A percentile compares a stretch with the other conserved stretches of the same genome.
phyloP scores from a whole-genome alignment of 176 grass and related monocot genomes.

The Poa pratensis region DNA sequence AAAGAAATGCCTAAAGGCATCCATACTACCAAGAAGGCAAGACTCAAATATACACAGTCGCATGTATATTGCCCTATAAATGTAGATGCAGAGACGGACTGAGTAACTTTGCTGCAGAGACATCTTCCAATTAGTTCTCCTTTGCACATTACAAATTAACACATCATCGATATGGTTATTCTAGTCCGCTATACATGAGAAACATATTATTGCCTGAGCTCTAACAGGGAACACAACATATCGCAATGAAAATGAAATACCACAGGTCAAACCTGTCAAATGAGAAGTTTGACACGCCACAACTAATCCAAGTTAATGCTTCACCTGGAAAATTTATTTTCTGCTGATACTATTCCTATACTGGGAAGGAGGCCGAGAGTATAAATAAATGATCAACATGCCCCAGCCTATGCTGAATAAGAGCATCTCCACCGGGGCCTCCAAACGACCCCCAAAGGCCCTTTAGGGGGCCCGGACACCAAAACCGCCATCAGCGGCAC shows the following conservation, averaged over 20 bases:
- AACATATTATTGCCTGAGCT: neutral
- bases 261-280: neutral
- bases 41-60: neutral
- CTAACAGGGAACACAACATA: neutral
- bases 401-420: neutral
- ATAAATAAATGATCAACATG: neutral
- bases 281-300: neutral
- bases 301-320: constrained; percentile 23
- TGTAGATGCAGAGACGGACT: neutral
- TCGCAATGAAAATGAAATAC: neutral
- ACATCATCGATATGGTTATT: neutral
- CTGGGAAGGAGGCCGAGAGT: neutral
- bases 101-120: neutral
- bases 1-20: neutral
- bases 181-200: neutral
- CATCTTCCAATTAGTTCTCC: neutral
- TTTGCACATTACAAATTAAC: neutral
- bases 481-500: too few relatives aligned
- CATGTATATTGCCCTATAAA: neutral
- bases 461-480: too few relatives aligned
- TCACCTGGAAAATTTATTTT: constrained; percentile 7
- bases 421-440: too few relatives aligned
- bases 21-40: neutral
- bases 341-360: neutral
- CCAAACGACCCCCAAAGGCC: too few relatives aligned